These are phyloP conservation scores for Tolypocladium endophyticum DNA, from an alignment of 2,329 filamentous ascomycete species.

Conservation along the genomic window DNA sequence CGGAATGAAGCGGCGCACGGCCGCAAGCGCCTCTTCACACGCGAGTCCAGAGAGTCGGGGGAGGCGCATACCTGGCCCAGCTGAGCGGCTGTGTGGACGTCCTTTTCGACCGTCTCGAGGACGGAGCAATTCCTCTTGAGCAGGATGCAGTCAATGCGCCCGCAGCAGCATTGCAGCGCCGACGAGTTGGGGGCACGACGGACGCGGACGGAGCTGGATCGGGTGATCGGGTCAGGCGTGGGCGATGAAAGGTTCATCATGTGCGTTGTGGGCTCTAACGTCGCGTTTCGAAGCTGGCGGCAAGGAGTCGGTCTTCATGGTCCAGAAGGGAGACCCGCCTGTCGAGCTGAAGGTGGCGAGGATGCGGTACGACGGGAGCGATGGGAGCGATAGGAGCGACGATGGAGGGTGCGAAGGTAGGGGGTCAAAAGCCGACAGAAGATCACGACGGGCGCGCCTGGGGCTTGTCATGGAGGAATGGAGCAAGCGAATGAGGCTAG, in stretches of 20 bases:
- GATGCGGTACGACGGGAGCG: not conserved
- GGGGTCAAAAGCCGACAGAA: not conserved
- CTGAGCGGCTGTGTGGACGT: conserved; percentile 76
- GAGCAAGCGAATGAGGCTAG: not conserved
- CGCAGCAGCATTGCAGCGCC: conserved; percentile 69
- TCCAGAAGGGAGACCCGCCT: not conserved
- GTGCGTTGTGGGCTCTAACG: not conserved
- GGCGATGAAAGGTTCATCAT: conserved; percentile 3
- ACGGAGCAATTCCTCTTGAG: conserved; percentile 70
- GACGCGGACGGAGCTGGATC: conserved; percentile 12
- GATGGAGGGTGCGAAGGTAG: not conserved
- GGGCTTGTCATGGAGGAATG: conserved; percentile 1
- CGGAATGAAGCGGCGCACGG: not conserved
- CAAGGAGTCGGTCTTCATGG: conserved; percentile 3
- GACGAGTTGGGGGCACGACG: conserved; percentile 15
- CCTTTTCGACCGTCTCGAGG: conserved; percentile 73
- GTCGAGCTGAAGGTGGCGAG: not conserved
- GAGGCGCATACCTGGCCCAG: conserved; percentile 71
- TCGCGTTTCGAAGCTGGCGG: not conserved
- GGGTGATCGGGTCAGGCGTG: conserved; percentile 9
- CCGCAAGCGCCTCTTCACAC: not conserved
- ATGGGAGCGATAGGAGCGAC: not conserved
- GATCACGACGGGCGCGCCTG: not conserved
- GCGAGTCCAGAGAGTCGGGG: not conserved
- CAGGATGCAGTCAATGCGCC: conserved; percentile 65